phyloP scores from a whole-genome alignment of 2,329 filamentous ascomycete genomes.

The Metarhizium anisopliae region DNA sequence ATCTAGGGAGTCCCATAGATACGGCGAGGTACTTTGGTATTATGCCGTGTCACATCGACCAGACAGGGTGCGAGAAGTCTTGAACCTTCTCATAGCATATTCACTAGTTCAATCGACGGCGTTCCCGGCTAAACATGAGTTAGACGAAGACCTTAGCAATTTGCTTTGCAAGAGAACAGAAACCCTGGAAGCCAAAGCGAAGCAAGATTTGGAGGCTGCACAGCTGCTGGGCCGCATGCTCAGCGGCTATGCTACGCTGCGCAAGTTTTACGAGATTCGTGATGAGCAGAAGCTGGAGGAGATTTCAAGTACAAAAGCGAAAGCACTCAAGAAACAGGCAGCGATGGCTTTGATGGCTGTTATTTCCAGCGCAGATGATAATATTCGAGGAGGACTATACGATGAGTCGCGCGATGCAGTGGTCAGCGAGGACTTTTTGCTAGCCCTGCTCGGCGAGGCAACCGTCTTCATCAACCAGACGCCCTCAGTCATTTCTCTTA shows the following conservation, averaged over 20 bases:
- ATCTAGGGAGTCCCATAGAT: constrained; percentile 62
- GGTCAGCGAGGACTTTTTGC: constrained; percentile 78
- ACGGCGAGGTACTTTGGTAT: constrained; percentile 82
- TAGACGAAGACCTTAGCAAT: constrained; percentile 63
- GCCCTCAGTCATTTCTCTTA: constrained; percentile 48
- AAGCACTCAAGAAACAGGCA: constrained; percentile 57
- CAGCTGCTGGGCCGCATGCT: constrained; percentile 76
- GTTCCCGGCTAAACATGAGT: constrained; percentile 61
- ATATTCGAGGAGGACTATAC: constrained; percentile 83
- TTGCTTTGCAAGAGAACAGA: constrained; percentile 64
- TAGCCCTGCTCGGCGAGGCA: constrained; percentile 76
- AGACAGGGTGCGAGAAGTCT: constrained; percentile 72
- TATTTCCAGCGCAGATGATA: constrained; percentile 77
- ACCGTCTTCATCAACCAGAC: constrained; percentile 62
- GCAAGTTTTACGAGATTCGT: constrained; percentile 82
- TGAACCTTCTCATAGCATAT: constrained; percentile 79
- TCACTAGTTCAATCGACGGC: constrained; percentile 78
- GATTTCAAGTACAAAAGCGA: constrained; percentile 30
- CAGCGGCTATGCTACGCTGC: constrained; percentile 84
- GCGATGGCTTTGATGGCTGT: constrained; percentile 71
- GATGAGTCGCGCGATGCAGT: constrained; percentile 74
- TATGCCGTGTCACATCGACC: constrained; percentile 77
- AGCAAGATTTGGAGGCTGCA: constrained; percentile 71
- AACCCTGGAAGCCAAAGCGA: constrained; percentile 63
- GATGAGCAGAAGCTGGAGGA: constrained; percentile 38